These are phyloP conservation scores for Lipomyces mesembrius DNA, from an alignment of 805 yeast species.

Conservation along the genomic window DNA sequence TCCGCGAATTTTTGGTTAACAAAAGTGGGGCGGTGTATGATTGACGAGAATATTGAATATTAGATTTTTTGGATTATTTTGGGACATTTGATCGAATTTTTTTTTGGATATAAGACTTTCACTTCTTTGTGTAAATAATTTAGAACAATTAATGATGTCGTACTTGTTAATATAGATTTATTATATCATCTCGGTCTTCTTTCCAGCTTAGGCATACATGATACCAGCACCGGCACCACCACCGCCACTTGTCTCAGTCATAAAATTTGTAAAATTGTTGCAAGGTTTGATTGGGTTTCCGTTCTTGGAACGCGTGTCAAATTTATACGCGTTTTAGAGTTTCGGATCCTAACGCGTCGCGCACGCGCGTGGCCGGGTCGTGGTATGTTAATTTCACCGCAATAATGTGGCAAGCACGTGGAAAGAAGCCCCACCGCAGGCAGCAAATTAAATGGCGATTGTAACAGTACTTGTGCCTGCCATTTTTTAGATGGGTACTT, in stretches of 20 bases:
- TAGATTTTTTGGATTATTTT: background rate
- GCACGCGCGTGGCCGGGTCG: background rate
- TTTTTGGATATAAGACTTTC: background rate
- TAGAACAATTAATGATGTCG: background rate
- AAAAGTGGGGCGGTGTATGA: background rate
- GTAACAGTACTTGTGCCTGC: too few species aligned
- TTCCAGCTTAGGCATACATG: too few species aligned
- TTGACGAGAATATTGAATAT: too few species aligned
- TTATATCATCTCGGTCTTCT: too few species aligned
- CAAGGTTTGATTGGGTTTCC: background rate
- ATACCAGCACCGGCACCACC: too few species aligned
- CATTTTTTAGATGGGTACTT: too few species aligned
- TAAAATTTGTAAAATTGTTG: too few species aligned
- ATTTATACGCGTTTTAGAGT: constrained; percentile 2
- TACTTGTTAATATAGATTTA: too few species aligned
- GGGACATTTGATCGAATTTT: background rate
- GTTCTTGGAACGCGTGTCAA: background rate
- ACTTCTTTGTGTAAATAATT: background rate
- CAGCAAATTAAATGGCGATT: background rate
- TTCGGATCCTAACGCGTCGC: background rate
- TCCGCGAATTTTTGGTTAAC: too few species aligned
- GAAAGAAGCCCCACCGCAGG: too few species aligned
- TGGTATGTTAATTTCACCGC: too few species aligned
- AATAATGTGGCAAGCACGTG: background rate
- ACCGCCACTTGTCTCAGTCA: background rate